Evolutionary conservation across 1,284 basidiomycete species (phyloP).

Genomic region (Puccinia polysora): DNA sequence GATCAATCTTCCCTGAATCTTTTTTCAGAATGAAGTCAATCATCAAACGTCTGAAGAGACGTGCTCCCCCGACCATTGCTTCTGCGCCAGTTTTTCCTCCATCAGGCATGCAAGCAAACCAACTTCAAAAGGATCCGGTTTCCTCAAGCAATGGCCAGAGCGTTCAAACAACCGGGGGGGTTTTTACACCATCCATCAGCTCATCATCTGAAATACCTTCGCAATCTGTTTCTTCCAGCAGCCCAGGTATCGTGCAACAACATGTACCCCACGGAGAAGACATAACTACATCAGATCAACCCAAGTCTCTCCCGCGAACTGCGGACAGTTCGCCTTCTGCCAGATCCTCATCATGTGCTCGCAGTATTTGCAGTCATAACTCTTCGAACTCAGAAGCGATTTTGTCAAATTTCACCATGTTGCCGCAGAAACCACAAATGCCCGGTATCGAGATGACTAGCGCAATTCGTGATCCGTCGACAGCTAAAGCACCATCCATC

Average conservation of each 20-base stretch:
- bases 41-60: conserved; percentile 20
- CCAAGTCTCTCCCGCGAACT: background rate
- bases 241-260: background rate
- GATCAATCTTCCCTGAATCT: no score
- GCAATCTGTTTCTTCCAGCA: background rate
- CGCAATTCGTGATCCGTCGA: background rate
- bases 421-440: background rate
- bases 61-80: conserved; percentile 16
- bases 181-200: background rate
- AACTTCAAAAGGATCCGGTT: background rate
- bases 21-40: conserved; percentile 16
- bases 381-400: conserved; percentile 10
- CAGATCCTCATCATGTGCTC: background rate
- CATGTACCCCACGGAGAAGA: background rate
- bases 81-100: background rate
- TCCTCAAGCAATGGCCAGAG: background rate
- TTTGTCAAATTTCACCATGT: background rate
- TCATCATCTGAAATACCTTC: conserved; percentile 1
- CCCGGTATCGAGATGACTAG: background rate
- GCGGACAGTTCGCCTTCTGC: background rate
- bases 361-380: background rate
- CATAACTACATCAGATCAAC: background rate
- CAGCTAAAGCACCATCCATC: conserved; percentile 1
- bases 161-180: background rate
- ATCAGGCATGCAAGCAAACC: background rate